Evolutionary conservation across 331 rosid species (phyloP), one percentile per base, ranked within the genome.

Genomic region (Cydonia oblonga): DNA sequence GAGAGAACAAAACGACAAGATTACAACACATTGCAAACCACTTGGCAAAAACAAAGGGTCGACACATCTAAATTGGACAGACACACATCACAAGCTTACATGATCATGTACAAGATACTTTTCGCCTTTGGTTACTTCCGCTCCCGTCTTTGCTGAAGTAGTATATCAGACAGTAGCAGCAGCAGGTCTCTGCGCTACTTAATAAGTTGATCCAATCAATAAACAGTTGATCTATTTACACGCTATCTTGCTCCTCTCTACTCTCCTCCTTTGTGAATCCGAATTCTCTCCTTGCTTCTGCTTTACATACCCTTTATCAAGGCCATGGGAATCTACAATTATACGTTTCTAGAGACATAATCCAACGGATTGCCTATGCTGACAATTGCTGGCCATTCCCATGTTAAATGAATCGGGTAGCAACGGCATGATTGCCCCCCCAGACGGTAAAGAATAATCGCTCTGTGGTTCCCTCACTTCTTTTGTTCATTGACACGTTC

Each of bases 181-280:
- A 24, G 65, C 70, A 57, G 70, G 74, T 62, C 38, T 79, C 77
- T 76, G 85, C 80, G 25, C 82, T 66, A 65, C 86, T 61, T 29
- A 72, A 73, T 74, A 68, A 59, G 46, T 78, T 58, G 81, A 76
- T 73, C 75, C 77, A 79, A 78, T 71, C 73, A 76, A 81, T 56
- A 77, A 63, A 70, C 82, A 69, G 66, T 70, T 68, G 80, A 79
- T 35, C 80, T 88, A 89, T 91, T 81, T 91, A 89, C 97, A 85
- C 66, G 86, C 82, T 78, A 72, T 79, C 81, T 72, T 66, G 84
- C 78, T 81, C 76, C 79, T 76, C 80, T 79, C 87, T 82, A 84
- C 74, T 79, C 78, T 58, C 78, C 77, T 80, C 76, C 49, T 40
- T 59, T 63, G 66, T 68, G 44, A 73, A 44, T 63, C 72, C 85